Percentiles rank a stretch among this genome's conserved stretches.
Evolutionary conservation across 495 filamentous ascomycete genomes (phyloP).

Genomic region (Bacidia gigantensis): DNA sequence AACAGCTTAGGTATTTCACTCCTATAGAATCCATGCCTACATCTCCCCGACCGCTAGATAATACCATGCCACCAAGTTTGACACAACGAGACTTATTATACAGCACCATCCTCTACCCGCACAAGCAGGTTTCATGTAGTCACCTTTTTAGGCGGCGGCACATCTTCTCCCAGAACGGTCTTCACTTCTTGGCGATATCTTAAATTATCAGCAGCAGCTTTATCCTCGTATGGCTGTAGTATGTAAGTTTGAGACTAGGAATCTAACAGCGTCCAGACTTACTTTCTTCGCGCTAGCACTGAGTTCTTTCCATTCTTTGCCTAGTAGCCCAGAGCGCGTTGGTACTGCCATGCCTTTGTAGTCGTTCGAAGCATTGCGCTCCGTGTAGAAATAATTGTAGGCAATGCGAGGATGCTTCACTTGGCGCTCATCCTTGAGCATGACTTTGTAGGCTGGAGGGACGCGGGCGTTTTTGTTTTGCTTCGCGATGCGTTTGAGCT

Average conservation of each 20-base stretch:
- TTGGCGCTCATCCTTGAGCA: conserved; percentile 43
- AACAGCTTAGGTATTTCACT: not conserved
- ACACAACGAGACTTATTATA: not conserved
- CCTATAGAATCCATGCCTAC: not conserved
- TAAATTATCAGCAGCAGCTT: conserved; percentile 7
- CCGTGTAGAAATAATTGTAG: conserved; percentile 34
- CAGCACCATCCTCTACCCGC: too few species aligned
- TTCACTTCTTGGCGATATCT: conserved; percentile 18
- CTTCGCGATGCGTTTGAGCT: conserved; percentile 25
- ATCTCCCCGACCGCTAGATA: not conserved
- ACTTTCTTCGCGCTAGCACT: conserved; percentile 43
- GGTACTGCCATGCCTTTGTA: conserved; percentile 22
- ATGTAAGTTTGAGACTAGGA: not conserved
- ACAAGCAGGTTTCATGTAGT: too few species aligned
- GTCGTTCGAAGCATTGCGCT: conserved; percentile 35
- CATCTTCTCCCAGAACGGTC: conserved; percentile 14
- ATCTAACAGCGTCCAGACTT: conserved; percentile 1
- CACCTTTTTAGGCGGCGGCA: not conserved
- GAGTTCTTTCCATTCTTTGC: conserved; percentile 43
- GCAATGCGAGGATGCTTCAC: conserved; percentile 32
- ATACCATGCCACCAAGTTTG: not conserved
- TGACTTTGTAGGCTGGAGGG: not conserved
- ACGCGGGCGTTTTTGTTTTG: not conserved
- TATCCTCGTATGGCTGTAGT: conserved; percentile 10
- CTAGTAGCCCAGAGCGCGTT: conserved; percentile 24